Evolutionary conservation across 2,329 filamentous ascomycete genomes (phyloP), one percentile per base, ranked within the genome.

Genomic region (Taxawa tesnikishii): DNA sequence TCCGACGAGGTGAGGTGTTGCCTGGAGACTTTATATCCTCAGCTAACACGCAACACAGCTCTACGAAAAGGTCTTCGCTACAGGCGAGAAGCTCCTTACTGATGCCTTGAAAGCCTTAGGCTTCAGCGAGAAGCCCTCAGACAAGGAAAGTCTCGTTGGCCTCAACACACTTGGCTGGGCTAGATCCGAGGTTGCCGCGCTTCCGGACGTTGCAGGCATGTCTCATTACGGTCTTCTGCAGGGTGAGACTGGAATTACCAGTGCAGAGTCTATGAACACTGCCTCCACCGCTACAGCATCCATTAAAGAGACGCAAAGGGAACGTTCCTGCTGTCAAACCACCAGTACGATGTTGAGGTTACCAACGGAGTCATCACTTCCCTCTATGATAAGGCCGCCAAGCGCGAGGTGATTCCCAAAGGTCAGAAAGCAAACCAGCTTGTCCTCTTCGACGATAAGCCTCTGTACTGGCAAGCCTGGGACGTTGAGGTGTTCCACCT

Each of bases 401-500:
- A 79, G 15, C 77, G 88, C 31, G 85, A 98, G 53, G 59, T 93
- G 13, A 71, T 98, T 29, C 69, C 83, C 3, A 63, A 69, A 38
- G 70, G 67, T 17, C 70, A 72, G 15, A 87, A 87, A 53, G 87
- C 80, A 15, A 94, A 93, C 44, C 85, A 94, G 51, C 74, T 90
- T 31, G 87, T 96, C 42, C 75, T 96, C 15, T 96, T 92, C 48
- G 90, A 98, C 50, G 90, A 98, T 60, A 94, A 96, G 60, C 87
- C 87, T 14, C 70, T 94, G 15, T 94, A 92, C 63, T 96, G 85
- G 87, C 83, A 94, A 59, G 87, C 85, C 3, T 94, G 88, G 87
- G 88, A 98, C 54, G 88, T 96, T 5, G 90, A 98, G 57, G 87
- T 96, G 16, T 98, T 79, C 61, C 90, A 98, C 48, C 71, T 96